Evolutionary conservation across 169 alveolate genomes (phyloP).

Genomic region (Plasmodium adleri): DNA sequence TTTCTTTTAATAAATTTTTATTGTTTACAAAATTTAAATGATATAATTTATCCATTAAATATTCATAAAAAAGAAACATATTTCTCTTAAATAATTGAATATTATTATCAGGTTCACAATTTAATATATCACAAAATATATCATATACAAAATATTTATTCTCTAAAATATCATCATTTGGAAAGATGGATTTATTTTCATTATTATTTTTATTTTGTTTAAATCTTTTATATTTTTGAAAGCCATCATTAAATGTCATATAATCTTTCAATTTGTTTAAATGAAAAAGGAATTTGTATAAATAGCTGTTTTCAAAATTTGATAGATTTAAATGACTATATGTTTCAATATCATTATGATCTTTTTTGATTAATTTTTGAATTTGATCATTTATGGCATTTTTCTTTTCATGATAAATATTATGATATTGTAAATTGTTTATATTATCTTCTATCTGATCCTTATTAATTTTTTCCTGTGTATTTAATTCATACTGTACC

Average conservation of each 20-base stretch:
- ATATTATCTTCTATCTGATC: background rate
- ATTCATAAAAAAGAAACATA: constrained; percentile 21
- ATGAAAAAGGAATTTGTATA: constrained; percentile 25
- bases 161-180: background rate
- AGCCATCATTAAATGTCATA: constrained; percentile 52
- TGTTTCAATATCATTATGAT: background rate
- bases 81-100: constrained; percentile 7
- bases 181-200: background rate
- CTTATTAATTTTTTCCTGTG: background rate
- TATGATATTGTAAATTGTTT: too few relatives aligned
- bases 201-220: constrained; percentile 13
- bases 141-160: constrained; percentile 23
- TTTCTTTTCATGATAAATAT: background rate
- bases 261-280: constrained; percentile 29
- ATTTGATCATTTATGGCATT: background rate
- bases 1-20: constrained; percentile 39
- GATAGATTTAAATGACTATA: too few relatives aligned
- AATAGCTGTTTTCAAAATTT: constrained; percentile 34
- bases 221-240: constrained; percentile 13
- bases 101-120: background rate
- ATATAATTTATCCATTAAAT: constrained; percentile 19
- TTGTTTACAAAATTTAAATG: background rate
- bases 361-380: background rate
- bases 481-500: background rate
- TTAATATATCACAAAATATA: constrained; percentile 20